Evolutionary conservation across 805 yeast species (phyloP).

Genomic region (Sugiyamaella americana): DNA sequence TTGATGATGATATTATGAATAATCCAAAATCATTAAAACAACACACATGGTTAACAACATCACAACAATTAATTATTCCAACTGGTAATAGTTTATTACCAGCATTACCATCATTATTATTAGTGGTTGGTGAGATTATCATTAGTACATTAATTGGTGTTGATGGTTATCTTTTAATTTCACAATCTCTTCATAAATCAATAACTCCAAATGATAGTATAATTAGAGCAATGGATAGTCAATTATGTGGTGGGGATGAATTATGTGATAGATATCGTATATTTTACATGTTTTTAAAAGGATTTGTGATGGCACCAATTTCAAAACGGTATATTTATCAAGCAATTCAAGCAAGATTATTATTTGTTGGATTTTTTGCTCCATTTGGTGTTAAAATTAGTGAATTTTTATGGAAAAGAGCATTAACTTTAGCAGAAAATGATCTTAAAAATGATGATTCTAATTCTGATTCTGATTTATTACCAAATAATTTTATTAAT

Average conservation of each 20-base stretch:
- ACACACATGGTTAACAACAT: constrained; percentile 26
- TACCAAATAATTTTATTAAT: background rate
- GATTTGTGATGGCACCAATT: constrained; percentile 24
- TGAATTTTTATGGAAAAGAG: constrained; percentile 22
- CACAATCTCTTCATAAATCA: constrained; percentile 12
- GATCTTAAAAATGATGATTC: constrained; percentile 5
- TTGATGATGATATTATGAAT: too few species aligned
- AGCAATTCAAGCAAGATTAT: constrained; percentile 28
- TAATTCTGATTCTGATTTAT: background rate
- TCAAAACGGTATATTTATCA: constrained; percentile 25
- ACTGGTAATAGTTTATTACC: constrained; percentile 9
- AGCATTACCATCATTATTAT: constrained; percentile 11
- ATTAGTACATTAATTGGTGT: constrained; percentile 22
- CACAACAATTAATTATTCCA: constrained; percentile 24
- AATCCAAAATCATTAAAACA: constrained; percentile 2
- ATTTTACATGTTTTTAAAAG: constrained; percentile 25
- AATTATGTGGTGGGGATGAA: constrained; percentile 35
- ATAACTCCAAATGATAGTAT: constrained; percentile 14
- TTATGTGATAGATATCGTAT: constrained; percentile 23
- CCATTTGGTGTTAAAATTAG: constrained; percentile 14
- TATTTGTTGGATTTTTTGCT: constrained; percentile 20
- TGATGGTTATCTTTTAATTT: constrained; percentile 21
- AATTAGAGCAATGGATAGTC: constrained; percentile 31
- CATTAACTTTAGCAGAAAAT: constrained; percentile 3
- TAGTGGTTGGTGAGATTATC: constrained; percentile 17